A percentile compares a stretch with the other conserved stretches of the same genome.
Conservation (phyloP, 2,329 filamentous ascomycete species). For the Diaporthe citri region DNA sequence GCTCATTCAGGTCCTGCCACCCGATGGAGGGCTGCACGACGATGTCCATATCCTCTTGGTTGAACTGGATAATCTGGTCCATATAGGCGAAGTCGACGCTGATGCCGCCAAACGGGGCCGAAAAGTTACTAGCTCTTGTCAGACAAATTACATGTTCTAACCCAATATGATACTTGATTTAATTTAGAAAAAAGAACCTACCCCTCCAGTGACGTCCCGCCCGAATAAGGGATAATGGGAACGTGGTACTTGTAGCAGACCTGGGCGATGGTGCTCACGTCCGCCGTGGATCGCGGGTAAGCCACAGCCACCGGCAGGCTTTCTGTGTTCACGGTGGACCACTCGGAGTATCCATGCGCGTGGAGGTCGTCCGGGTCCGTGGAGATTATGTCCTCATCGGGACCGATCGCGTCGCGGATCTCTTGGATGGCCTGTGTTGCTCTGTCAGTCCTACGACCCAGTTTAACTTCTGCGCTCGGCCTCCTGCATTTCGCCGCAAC, state of each 20-base stretch:
- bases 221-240: slow-evolving; percentile 89
- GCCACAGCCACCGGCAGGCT: slow-evolving; percentile 73
- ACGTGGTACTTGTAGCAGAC: slow-evolving; percentile 84
- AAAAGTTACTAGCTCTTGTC: slow-evolving; percentile 71
- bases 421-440: slow-evolving; percentile 64
- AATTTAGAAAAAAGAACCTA: background rate
- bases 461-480: background rate
- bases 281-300: slow-evolving; percentile 71
- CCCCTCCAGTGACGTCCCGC: slow-evolving; percentile 87
- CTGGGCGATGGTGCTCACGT: slow-evolving; percentile 71
- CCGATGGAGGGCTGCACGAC: slow-evolving; percentile 91
- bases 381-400: slow-evolving; percentile 68
- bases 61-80: slow-evolving; percentile 83
- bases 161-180: too few relatives aligned
- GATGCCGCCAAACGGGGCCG: slow-evolving; percentile 86
- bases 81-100: slow-evolving; percentile 92
- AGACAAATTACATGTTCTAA: background rate
- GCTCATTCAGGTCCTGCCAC: slow-evolving; percentile 91
- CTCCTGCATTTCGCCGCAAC: too few relatives aligned
- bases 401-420: slow-evolving; percentile 61
- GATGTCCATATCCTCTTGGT: slow-evolving; percentile 91
- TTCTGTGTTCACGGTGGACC: slow-evolving; percentile 73
- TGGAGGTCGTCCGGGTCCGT: slow-evolving; percentile 72
- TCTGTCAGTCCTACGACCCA: background rate
- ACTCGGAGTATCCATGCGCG: slow-evolving; percentile 75